phyloP scores from a whole-genome alignment of 345 rosid species.

The Salix brachista region DNA sequence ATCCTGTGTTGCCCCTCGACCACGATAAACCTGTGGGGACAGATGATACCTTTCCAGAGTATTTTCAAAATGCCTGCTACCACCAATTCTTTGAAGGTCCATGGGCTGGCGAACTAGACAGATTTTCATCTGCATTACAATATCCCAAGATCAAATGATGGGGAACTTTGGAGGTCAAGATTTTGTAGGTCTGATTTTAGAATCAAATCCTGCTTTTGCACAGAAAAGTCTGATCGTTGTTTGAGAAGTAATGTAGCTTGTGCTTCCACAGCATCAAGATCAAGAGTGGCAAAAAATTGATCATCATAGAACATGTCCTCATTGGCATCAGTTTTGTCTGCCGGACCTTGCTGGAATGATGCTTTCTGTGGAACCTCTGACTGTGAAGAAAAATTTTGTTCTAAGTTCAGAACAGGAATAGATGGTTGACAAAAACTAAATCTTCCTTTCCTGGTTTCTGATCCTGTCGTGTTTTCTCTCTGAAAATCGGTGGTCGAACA shows the following conservation, averaged over 20 bases:
- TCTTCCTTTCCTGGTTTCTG: constrained; percentile 52
- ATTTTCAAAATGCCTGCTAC: too few relatives aligned
- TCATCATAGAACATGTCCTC: constrained; percentile 49
- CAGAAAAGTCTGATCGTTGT: constrained; percentile 29
- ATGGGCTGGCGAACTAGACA: neutral
- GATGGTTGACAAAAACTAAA: constrained; percentile 38
- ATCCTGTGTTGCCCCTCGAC: too few relatives aligned
- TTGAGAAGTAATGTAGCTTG: constrained; percentile 62
- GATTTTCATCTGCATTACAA: constrained; percentile 23
- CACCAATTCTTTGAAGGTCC: neutral
- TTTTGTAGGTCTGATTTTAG: constrained; percentile 15
- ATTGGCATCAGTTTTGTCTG: constrained; percentile 10
- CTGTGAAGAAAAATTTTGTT: constrained; percentile 35
- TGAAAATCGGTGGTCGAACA: constrained; percentile 9
- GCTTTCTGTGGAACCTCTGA: constrained; percentile 23
- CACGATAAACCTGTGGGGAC: too few relatives aligned
- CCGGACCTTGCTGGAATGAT: constrained; percentile 21
- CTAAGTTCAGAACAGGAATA: constrained; percentile 55
- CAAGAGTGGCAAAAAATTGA: constrained; percentile 64
- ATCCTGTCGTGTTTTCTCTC: constrained; percentile 20
- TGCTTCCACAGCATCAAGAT: constrained; percentile 84
- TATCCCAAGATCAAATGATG: constrained; percentile 91
- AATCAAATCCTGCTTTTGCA: constrained; percentile 27
- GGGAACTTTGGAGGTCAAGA: constrained; percentile 35
- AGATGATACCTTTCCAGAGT: too few relatives aligned